Evolutionary conservation across 164 flowering plant species (phyloP), one percentile per base, ranked within the genome.

Genomic region (Aristolochia fimbriata): DNA sequence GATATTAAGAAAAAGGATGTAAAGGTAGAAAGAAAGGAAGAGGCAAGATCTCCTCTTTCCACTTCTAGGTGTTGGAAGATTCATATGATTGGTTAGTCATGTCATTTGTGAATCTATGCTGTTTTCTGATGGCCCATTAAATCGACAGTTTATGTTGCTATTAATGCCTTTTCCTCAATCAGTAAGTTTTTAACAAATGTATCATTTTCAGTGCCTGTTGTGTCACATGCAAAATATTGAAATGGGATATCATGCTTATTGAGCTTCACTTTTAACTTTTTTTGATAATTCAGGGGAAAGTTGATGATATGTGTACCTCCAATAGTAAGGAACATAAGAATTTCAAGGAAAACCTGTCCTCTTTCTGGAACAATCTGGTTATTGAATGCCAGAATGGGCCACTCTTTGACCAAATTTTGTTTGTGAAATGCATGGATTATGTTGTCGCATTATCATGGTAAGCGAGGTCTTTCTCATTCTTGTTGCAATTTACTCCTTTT

Each of bases 381-480:
- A 55, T 67, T 61, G 99, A 94, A 66, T 88, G 97, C 68, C 91
- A 91, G 70, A 83, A 83, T 79, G 96, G 91, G 33, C 93, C 96
- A 20, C 67, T 94, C 47, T 88, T 88, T 71, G 99, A 93, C 67
- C 76, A 82, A 65, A 71, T 72, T 65, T 72, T 88, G 66, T 85
- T 93, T 60, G 97, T 91, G 59, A 91, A 86, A 76, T 86, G 95
- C 81, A 83, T 88, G 83, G 96, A 94, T 69, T 94, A 88, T 65
- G 74, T 91, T 54, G 81, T 94, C 67, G 97, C 96, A 27, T 63
- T 94, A 59, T 94, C 99, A 69, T 93, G 99, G 99, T 93, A 65
- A 60, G 91, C 70, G 37, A 37, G 43, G 43, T 37, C 6, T 64
- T 50, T 22, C 51, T 46, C 31, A 50, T 60, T 33, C 23, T 17